phyloP scores from a whole-genome alignment of 192 early-diverging fungal genomes.

The Coemansia sp. region DNA sequence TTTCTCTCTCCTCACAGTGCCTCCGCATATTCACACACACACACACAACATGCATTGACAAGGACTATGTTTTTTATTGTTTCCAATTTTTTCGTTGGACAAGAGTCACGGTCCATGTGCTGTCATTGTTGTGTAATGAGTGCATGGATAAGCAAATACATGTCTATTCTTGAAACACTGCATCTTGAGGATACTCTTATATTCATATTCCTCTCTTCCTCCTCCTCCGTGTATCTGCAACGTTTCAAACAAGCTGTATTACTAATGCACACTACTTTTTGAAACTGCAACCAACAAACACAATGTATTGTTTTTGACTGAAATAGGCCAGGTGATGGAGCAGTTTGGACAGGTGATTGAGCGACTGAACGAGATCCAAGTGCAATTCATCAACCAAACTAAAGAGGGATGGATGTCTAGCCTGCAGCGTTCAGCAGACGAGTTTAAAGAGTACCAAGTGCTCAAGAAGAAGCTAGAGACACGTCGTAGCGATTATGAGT shows the following conservation, averaged over 20 bases:
- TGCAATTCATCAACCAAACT: slow-evolving; percentile 50
- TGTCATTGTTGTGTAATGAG: no score
- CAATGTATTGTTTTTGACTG: slow-evolving; percentile 2
- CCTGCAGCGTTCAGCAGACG: slow-evolving; percentile 51
- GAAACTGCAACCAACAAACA: not conserved
- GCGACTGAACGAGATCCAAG: slow-evolving; percentile 37
- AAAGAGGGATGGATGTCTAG: slow-evolving; percentile 52
- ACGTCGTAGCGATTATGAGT: slow-evolving; percentile 88
- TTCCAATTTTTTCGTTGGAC: no score
- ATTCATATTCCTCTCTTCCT: not conserved
- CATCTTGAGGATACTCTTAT: no score
- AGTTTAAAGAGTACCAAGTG: slow-evolving; percentile 52
- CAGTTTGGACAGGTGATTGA: slow-evolving; percentile 55
- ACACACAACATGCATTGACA: no score
- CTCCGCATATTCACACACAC: no score
- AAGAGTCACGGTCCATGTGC: no score
- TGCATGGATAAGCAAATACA: no score
- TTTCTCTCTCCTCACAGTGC: no score
- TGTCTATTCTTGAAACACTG: no score
- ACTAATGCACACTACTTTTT: not conserved
- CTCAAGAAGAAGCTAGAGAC: slow-evolving; percentile 85
- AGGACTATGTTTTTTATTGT: no score
- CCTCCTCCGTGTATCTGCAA: not conserved
- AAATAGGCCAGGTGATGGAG: slow-evolving; percentile 46
- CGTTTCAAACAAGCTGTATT: not conserved